Percentiles rank a stretch among this genome's conserved stretches.
These are phyloP conservation scores for Begonia loranthoides DNA, from an alignment of 306 rosid genomes.

Conservation along the genomic window DNA sequence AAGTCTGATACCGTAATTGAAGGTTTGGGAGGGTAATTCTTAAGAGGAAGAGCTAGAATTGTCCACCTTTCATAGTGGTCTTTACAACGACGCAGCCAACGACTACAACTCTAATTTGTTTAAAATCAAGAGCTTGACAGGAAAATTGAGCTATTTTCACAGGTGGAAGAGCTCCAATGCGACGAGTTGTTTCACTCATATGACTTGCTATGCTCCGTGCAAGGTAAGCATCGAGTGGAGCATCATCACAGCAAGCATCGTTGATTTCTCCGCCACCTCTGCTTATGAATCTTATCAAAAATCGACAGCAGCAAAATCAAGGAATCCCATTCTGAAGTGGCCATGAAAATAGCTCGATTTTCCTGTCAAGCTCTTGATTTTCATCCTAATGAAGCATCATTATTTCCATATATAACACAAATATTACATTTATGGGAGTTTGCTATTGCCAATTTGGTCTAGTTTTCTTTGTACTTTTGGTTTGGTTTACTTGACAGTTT, in stretches of 20 bases:
- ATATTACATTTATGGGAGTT: no score
- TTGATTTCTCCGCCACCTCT: constrained; percentile 51
- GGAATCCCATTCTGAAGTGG: constrained; percentile 19
- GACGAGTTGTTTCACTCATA: constrained; percentile 48
- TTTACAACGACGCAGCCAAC: constrained; percentile 45
- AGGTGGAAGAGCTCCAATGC: constrained; percentile 31
- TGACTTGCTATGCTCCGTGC: constrained; percentile 72
- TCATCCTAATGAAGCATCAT: no score
- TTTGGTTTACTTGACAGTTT: no score
- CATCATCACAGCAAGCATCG: constrained; percentile 77
- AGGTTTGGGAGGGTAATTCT: no score
- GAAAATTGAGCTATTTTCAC: constrained; percentile 32
- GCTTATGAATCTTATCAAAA: constrained; percentile 60
- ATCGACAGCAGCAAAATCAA: constrained; percentile 24
- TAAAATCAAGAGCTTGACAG: constrained; percentile 64
- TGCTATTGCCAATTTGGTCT: no score
- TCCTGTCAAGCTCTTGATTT: no score
- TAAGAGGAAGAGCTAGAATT: constrained; percentile 24
- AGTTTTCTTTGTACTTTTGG: no score
- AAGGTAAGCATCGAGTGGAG: constrained; percentile 97
- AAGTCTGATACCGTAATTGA: no score
- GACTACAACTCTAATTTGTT: constrained; percentile 93
- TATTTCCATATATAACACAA: no score
- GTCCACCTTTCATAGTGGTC: constrained; percentile 16
- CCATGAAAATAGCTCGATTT: no score